A percentile compares a stretch with the other conserved stretches of the same genome.
Conservation (phyloP, 2,329 filamentous ascomycete species). For the Venturia pyrina region DNA sequence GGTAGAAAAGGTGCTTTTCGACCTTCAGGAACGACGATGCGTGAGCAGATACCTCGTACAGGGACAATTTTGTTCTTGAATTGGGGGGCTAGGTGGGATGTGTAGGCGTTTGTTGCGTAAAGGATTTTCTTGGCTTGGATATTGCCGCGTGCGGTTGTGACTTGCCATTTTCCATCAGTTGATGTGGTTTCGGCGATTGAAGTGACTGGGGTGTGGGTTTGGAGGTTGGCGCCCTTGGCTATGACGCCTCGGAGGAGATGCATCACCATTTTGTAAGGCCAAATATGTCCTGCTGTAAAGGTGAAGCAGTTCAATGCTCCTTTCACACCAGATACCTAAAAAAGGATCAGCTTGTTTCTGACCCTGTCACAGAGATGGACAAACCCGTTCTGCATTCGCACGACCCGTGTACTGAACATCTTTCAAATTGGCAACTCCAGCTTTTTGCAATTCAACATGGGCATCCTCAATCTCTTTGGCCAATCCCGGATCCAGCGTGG, state of each 20-base stretch:
- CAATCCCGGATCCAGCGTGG: neutral
- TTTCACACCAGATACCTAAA: neutral
- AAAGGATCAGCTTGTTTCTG: no score
- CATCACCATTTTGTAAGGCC: conserved; percentile 77
- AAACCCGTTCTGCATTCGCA: neutral
- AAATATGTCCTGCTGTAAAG: conserved; percentile 55
- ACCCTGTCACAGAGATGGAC: neutral
- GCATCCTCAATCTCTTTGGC: neutral
- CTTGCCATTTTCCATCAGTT: neutral
- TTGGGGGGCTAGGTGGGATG: conserved; percentile 59
- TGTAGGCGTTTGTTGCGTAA: conserved; percentile 77
- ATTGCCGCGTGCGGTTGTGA: conserved; percentile 60
- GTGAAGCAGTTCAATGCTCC: conserved; percentile 19
- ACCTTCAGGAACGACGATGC: conserved; percentile 53
- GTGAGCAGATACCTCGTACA: conserved; percentile 50
- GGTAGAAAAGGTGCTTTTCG: conserved; percentile 44
- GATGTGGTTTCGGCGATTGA: conserved; percentile 17
- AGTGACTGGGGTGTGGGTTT: conserved; percentile 59
- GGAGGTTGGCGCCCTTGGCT: conserved; percentile 47
- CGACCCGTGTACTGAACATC: neutral
- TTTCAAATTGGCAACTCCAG: neutral
- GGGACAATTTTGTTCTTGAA: conserved; percentile 67
- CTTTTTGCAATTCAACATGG: neutral
- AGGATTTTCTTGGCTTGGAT: conserved; percentile 56
- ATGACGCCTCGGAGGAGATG: conserved; percentile 56